Base-by-base conservation (phyloP, 139 green algal species). In the Chloropicon primus region DNA sequence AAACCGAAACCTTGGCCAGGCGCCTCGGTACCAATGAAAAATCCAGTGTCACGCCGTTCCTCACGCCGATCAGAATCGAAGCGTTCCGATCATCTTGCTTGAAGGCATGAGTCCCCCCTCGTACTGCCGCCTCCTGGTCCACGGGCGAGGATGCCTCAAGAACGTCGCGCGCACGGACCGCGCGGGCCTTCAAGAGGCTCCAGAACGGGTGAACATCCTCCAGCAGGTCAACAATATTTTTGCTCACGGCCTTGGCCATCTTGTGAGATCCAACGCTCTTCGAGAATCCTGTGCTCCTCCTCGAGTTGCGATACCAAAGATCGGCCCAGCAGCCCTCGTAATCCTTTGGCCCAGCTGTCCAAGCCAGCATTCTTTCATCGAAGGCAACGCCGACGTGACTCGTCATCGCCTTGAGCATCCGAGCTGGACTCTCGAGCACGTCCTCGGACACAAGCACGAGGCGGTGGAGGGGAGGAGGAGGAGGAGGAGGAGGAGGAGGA, bases 271-370 rank as follows among this genome's bases (percentile, higher is more conserved):
- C 73, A 28, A 41, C 24, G 23, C 23, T 74, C 5, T 3, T 21
- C 71, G 21, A 5, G 71, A 27, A 74, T 5, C 23, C 23, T 2
- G 22, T 71, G 26, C 26, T 28, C 26, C 77, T 80, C 80, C 91
- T 84, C 2, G 82, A 89, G 74, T 74, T 77, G 24, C 27, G 22
- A 77, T 93, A 94, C 90, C 90, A 94, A 80, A 85, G 90, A 2
- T 83, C 80, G 0, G 89, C 89, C 90, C 90, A 94, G 27, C 84
- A 29, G 1, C 90, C 90, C 72, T 94, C 90, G 28, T 89, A 90
- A 0, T 87, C 88, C 75, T 91, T 92, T 25, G 88, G 86, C 0
- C 88, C 88, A 73, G 85, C 77, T 1, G 74, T 54, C 89, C 89
- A 93, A 26, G 26, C 76, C 27, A 93, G 86, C 89, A 90, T 90